phyloP scores from a whole-genome alignment of 192 early-diverging fungal genomes.

The Linnemannia zychae region DNA sequence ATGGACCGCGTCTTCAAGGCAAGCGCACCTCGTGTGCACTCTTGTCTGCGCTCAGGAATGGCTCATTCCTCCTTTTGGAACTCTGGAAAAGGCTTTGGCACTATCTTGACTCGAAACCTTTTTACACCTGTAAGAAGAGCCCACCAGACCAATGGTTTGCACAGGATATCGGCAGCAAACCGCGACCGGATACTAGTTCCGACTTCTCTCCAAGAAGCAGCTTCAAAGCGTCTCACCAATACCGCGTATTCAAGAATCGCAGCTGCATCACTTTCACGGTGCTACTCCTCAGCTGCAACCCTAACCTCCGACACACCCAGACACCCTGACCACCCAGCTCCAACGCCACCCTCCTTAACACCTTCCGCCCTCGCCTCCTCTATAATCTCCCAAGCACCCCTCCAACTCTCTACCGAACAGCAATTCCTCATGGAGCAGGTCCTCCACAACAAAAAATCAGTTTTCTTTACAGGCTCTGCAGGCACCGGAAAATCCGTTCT shows the following conservation, averaged over 20 bases:
- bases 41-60: background rate
- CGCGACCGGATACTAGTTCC: background rate
- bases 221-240: background rate
- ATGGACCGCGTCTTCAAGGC: background rate
- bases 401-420: slow-evolving; percentile 68
- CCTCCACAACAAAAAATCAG: slow-evolving; percentile 64
- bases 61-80: background rate
- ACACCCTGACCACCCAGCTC: background rate
- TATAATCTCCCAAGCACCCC: background rate
- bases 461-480: slow-evolving; percentile 75
- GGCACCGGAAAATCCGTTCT: slow-evolving; percentile 63
- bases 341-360: background rate
- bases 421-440: slow-evolving; percentile 73
- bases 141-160: background rate
- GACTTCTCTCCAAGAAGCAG: background rate
- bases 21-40: background rate
- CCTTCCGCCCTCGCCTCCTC: background rate
- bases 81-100: background rate
- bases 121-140: background rate
- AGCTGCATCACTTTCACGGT: background rate
- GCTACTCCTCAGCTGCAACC: background rate
- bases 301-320: background rate
- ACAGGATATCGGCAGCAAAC: background rate
- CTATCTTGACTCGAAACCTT: background rate
- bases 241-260: background rate